Base-by-base conservation (phyloP, 2,329 filamentous ascomycete species). In the Xylariales sp. region DNA sequence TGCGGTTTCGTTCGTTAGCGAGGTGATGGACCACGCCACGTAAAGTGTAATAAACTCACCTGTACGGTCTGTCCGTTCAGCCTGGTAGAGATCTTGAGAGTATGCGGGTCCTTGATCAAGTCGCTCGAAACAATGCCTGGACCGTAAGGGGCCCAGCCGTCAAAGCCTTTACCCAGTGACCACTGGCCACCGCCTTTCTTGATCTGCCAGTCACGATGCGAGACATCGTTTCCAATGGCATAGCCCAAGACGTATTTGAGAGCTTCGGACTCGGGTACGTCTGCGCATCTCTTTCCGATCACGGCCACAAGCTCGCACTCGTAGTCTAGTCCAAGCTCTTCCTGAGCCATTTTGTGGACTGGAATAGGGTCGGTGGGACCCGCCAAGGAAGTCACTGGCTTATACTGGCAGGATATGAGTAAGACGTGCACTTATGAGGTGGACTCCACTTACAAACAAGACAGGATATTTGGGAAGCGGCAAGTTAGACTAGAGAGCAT, bases 271-370 rank as follows among this genome's bases (percentile, higher is more conserved):
- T 86, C 82, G 1, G 78, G 60, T 10, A 90, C 80, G 55, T 88
- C 73, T 31, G 68, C 63, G 45, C 80, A 83, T 45, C 74, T 66
- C 60, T 81, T 83, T 18, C 84, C 83, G 47, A 90, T 87, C 7
- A 90, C 69, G 27, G 80, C 71, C 11, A 88, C 82, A 5, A 91
- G 72, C 64, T 91, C 86, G 58, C 84, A 87, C 64, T 91, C 86
- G 61, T 90, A 90, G 63, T 90, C 86, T 14, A 88, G 65, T 0
- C 81, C 80, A n/a, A 68, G 66, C 35, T 70, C 70, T 46, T 82
- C 71, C 61, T 88, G 85, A 0, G 82, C 84, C 45, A 85, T 65
- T 3, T 63, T 54, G 16, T 80, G 76, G 25, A 91, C 70, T 2
- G 83, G 82, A 39, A 88, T 82, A 1, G 80, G 68, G 51, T 85